Evolutionary conservation across 345 rosid species (phyloP).

Genomic region (Hevea brasiliensis): DNA sequence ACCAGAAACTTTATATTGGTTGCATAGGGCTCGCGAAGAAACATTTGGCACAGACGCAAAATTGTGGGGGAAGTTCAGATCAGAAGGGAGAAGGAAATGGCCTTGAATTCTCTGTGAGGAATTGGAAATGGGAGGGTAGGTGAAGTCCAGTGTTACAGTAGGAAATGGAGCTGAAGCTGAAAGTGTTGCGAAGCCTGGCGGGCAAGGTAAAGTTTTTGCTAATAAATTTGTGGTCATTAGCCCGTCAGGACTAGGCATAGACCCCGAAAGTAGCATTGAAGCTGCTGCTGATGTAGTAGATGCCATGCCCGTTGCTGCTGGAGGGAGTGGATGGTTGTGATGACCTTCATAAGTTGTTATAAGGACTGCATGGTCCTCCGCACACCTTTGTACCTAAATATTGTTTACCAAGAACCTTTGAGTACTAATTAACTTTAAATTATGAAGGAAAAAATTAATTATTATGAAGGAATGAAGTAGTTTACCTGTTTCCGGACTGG

Average conservation of each 20-base stretch:
- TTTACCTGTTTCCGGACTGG: slow-evolving; percentile 37
- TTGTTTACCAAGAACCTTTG: not conserved
- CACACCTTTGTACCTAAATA: slow-evolving; percentile 16
- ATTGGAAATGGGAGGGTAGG: slow-evolving; percentile 3
- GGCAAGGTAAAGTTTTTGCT: slow-evolving; percentile 13
- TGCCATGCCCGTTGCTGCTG: slow-evolving; percentile 17
- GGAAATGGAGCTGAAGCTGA: slow-evolving; percentile 42
- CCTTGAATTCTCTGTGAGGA: not conserved
- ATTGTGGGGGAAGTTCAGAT: not conserved
- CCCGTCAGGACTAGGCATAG: slow-evolving; percentile 1
- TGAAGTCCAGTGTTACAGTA: slow-evolving; percentile 36
- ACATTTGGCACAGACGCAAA: not conserved
- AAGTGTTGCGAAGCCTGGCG: slow-evolving; percentile 23
- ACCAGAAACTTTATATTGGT: too few relatives aligned
- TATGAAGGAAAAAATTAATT: too few relatives aligned
- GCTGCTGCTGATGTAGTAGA: slow-evolving; percentile 16
- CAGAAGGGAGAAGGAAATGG: not conserved
- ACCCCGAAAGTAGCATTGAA: slow-evolving; percentile 8
- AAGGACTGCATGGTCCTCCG: slow-evolving; percentile 11
- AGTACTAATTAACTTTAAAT: too few relatives aligned
- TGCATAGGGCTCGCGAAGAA: not conserved
- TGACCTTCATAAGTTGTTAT: slow-evolving; percentile 18
- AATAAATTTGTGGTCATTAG: slow-evolving; percentile 13
- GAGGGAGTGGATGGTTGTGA: slow-evolving; percentile 22
- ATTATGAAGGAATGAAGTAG: too few relatives aligned